Conservation (phyloP, 2,329 filamentous ascomycete genomes). For the Dothistroma septosporum region DNA sequence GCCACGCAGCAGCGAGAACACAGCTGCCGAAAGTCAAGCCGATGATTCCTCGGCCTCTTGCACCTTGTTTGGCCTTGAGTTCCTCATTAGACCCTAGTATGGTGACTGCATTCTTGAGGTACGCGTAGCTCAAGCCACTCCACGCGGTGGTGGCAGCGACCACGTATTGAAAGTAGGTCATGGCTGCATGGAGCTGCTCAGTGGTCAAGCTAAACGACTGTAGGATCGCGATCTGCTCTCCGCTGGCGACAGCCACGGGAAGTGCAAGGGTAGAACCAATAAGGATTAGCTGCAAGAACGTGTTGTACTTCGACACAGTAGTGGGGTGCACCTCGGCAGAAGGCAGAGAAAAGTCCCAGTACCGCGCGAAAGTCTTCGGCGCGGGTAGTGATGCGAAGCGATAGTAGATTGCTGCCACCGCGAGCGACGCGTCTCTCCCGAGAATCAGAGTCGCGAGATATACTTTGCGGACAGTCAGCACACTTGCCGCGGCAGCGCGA, state of each 20-base stretch:
- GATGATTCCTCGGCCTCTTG: slow-evolving; percentile 46
- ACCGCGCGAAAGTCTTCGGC: slow-evolving; percentile 85
- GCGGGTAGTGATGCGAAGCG: slow-evolving; percentile 90
- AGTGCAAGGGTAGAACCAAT: slow-evolving; percentile 80
- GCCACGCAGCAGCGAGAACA: slow-evolving; percentile 38
- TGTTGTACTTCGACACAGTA: slow-evolving; percentile 83
- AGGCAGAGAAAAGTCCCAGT: slow-evolving; percentile 96
- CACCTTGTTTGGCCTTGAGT: slow-evolving; percentile 47
- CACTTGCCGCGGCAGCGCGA: slow-evolving; percentile 9
- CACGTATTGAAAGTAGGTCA: slow-evolving; percentile 59
- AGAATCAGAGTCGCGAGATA: slow-evolving; percentile 90
- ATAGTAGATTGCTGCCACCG: slow-evolving; percentile 85
- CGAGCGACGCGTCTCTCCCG: slow-evolving; percentile 79
- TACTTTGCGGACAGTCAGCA: slow-evolving; percentile 46
- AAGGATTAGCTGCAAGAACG: slow-evolving; percentile 80
- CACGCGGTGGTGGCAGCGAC: slow-evolving; percentile 88
- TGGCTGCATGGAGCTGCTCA: slow-evolving; percentile 34
- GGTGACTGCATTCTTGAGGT: slow-evolving; percentile 84
- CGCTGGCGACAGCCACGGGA: slow-evolving; percentile 56
- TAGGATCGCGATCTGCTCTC: slow-evolving; percentile 24
- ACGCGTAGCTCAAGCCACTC: slow-evolving; percentile 90
- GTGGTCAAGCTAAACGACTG: slow-evolving; percentile 20
- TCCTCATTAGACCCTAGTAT: slow-evolving; percentile 59
- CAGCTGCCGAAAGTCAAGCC: slow-evolving; percentile 45
- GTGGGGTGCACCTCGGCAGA: slow-evolving; percentile 81